Conservation (phyloP, 345 rosid species). For the Lumnitzera littorea region DNA sequence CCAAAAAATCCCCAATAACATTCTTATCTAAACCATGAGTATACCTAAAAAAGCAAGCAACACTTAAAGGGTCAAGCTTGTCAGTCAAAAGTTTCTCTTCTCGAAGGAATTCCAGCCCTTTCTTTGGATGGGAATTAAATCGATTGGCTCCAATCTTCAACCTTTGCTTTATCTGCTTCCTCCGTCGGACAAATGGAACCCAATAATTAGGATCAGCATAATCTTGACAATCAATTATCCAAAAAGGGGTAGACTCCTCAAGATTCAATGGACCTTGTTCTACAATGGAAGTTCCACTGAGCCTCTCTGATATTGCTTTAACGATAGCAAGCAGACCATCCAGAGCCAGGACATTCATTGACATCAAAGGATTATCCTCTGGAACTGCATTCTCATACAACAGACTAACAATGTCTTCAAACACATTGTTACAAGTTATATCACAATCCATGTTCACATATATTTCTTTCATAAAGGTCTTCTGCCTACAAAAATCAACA, state of each 20-base stretch:
- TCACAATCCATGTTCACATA: conserved; percentile 98
- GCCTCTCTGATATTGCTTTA: conserved; percentile 99
- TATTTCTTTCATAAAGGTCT: conserved; percentile 98
- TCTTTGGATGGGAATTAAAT: conserved; percentile 97
- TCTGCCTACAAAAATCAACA: conserved; percentile 96
- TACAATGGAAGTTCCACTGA: conserved; percentile 53
- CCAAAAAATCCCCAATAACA: conserved; percentile 95
- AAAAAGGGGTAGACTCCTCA: conserved; percentile 88
- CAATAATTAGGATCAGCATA: conserved; percentile 77
- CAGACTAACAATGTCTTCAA: conserved; percentile 91
- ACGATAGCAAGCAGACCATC: conserved; percentile 94
- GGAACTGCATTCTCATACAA: conserved; percentile 95
- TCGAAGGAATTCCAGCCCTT: conserved; percentile 96
- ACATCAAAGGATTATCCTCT: conserved; percentile 87
- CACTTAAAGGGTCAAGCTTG: conserved; percentile 98
- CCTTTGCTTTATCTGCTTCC: conserved; percentile 91
- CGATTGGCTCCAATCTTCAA: conserved; percentile 99
- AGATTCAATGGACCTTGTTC: conserved; percentile 66
- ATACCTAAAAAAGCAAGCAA: conserved; percentile 96
- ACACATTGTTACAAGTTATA: conserved; percentile 93
- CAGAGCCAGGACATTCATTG: conserved; percentile 95
- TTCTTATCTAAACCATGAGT: conserved; percentile 97
- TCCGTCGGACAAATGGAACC: conserved; percentile 88
- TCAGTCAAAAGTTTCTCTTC: conserved; percentile 96
- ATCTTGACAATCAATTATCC: conserved; percentile 91